Conservation (phyloP, 1,139 yeast species). For the Diutina catenulata region DNA sequence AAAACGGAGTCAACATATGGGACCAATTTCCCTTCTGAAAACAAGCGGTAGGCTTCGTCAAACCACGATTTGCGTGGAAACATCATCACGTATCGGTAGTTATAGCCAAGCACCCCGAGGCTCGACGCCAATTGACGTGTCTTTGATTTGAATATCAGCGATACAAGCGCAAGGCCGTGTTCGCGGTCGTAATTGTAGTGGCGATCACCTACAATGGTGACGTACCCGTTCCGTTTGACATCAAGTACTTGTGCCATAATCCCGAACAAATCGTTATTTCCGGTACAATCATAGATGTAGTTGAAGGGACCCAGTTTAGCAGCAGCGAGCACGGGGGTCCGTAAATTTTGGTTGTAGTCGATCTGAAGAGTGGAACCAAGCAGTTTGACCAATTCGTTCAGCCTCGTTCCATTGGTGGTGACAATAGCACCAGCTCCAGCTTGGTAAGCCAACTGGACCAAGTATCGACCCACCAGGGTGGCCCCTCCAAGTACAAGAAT, state of each 20-base stretch:
- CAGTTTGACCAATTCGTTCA: slow-evolving; percentile 27
- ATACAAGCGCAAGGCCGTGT: slow-evolving; percentile 6
- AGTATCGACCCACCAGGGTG: slow-evolving; percentile 57
- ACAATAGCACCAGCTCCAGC: slow-evolving; percentile 36
- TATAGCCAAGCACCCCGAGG: slow-evolving; percentile 12
- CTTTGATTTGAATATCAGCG: slow-evolving; percentile 6
- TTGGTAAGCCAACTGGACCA: slow-evolving; percentile 38
- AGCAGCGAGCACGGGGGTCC: slow-evolving; percentile 9
- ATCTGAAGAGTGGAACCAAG: slow-evolving; percentile 43
- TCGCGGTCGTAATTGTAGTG: slow-evolving; percentile 17
- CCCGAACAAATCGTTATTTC: slow-evolving; percentile 16
- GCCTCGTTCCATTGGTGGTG: slow-evolving; percentile 15
- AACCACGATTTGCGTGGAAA: slow-evolving; percentile 11
- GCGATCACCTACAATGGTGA: slow-evolving; percentile 38
- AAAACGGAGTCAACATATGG: slow-evolving; percentile 43
- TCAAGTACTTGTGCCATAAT: slow-evolving; percentile 21
- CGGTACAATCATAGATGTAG: slow-evolving; percentile 20
- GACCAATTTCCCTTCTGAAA: slow-evolving; percentile 28
- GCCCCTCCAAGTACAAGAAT: slow-evolving; percentile 64
- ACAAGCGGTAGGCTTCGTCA: slow-evolving; percentile 20
- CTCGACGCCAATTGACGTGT: slow-evolving; percentile 7
- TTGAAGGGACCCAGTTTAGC: slow-evolving; percentile 20
- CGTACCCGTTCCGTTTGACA: slow-evolving; percentile 20
- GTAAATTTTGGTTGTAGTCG: slow-evolving; percentile 32
- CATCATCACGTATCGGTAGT: slow-evolving; percentile 11